Percentiles rank a stretch among this genome's conserved stretches.
phyloP scores from a whole-genome alignment of 345 rosid genomes.

The Abelmoschus esculentus region DNA sequence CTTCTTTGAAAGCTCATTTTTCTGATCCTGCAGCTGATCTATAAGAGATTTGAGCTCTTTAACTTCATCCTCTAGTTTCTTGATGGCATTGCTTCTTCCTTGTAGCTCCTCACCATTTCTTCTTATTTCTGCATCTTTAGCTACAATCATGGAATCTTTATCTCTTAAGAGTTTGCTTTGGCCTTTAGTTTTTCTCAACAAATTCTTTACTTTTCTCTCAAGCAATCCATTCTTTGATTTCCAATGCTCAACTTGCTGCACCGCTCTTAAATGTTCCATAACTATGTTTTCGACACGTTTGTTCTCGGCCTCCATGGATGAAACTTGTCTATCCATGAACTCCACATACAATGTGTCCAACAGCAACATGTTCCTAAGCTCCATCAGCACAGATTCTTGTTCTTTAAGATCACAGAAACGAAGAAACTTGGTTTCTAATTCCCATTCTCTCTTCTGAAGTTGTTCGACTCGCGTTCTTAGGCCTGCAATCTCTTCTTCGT shows the following conservation, averaged over 20 bases:
- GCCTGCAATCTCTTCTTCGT: constrained; percentile 29
- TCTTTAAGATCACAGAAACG: constrained; percentile 45
- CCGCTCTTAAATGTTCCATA: constrained; percentile 26
- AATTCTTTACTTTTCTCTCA: constrained; percentile 41
- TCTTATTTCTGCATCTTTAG: constrained; percentile 31
- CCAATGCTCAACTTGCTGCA: constrained; percentile 29
- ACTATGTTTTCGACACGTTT: constrained; percentile 32
- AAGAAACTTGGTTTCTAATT: constrained; percentile 33
- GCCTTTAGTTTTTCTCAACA: constrained; percentile 30
- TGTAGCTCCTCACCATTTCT: constrained; percentile 24
- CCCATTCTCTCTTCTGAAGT: constrained; percentile 41
- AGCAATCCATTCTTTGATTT: constrained; percentile 40
- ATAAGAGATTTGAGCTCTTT: constrained; percentile 21
- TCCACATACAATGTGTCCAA: constrained; percentile 36
- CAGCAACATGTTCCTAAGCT: constrained; percentile 35
- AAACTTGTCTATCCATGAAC: constrained; percentile 40
- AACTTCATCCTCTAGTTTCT: constrained; percentile 38
- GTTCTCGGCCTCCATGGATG: constrained; percentile 36
- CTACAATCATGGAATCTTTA: constrained; percentile 26
- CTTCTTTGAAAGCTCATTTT: constrained; percentile 23
- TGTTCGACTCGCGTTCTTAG: constrained; percentile 34
- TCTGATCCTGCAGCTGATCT: constrained; percentile 34
- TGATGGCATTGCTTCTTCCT: constrained; percentile 17
- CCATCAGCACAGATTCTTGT: constrained; percentile 46
- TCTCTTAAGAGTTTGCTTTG: constrained; percentile 26